These are phyloP conservation scores for Aspergillus alliaceus DNA, from an alignment of 2,329 filamentous ascomycete genomes.

Conservation along the genomic window DNA sequence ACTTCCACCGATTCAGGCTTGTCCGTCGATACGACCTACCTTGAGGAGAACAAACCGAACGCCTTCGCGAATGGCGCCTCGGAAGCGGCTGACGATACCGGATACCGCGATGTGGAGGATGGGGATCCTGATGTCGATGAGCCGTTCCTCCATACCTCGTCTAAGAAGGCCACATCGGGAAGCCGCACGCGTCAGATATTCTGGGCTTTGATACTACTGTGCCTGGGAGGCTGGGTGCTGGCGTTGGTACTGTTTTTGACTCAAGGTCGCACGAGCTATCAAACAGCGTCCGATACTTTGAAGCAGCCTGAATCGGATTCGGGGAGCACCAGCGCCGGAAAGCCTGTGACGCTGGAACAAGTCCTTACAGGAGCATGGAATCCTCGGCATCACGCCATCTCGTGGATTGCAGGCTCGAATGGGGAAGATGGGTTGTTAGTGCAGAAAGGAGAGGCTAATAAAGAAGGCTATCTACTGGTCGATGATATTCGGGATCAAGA, in stretches of 20 bases:
- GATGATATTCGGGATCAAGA: conserved; percentile 73
- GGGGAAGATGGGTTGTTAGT: conserved; percentile 76
- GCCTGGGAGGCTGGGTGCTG: conserved; percentile 46
- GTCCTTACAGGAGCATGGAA: conserved; percentile 41
- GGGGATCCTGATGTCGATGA: conserved; percentile 27
- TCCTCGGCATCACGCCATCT: conserved; percentile 40
- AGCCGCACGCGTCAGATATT: conserved; percentile 38
- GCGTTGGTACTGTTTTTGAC: conserved; percentile 45
- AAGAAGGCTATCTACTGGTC: conserved; percentile 76
- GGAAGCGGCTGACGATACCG: conserved; percentile 11
- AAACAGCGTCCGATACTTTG: conserved; percentile 25
- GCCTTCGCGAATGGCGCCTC: conserved; percentile 7
- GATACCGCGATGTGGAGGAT: conserved; percentile 39
- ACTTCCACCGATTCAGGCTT: conserved; percentile 35
- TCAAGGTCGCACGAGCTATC: conserved; percentile 32
- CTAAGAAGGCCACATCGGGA: conserved; percentile 25
- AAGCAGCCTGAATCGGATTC: conserved; percentile 31
- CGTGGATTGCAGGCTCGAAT: conserved; percentile 49
- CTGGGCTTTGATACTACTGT: conserved; percentile 43
- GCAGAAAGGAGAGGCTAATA: conserved; percentile 60
- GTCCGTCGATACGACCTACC: conserved; percentile 33
- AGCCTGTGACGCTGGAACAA: conserved; percentile 44
- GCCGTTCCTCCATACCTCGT: conserved; percentile 20
- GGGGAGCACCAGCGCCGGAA: conserved; percentile 38
- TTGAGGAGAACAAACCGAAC: conserved; percentile 26